Percentiles rank a stretch among this genome's conserved stretches.
Conservation (phyloP, 2,329 filamentous ascomycete genomes). For the Ramichloridium luteum region DNA sequence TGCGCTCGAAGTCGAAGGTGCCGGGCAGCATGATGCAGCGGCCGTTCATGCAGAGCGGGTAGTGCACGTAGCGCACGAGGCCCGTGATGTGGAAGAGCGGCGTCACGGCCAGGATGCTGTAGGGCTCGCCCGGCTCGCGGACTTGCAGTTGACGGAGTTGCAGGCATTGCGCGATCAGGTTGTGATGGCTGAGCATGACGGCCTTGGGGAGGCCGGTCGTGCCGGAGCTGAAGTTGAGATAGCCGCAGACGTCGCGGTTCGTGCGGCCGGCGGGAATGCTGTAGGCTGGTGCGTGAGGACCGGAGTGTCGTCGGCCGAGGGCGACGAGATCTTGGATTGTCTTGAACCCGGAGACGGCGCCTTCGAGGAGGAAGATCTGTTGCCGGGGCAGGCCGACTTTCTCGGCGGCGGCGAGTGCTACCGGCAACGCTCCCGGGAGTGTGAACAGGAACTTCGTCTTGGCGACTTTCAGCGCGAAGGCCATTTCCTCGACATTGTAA, state of each 20-base stretch:
- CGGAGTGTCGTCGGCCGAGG: conserved; percentile 26
- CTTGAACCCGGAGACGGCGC: conserved; percentile 34
- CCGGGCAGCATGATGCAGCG: conserved; percentile 51
- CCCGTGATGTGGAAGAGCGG: conserved; percentile 52
- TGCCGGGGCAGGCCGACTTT: conserved; percentile 39
- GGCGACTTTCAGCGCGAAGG: conserved; percentile 46
- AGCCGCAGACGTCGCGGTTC: conserved; percentile 40
- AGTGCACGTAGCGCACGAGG: conserved; percentile 48
- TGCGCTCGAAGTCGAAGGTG: conserved; percentile 47
- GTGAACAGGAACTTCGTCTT: conserved; percentile 47
- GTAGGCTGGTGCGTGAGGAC: conserved; percentile 33
- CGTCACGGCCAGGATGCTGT: conserved; percentile 41
- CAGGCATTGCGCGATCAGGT: conserved; percentile 47
- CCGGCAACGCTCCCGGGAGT: conserved; percentile 38
- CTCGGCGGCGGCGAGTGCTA: conserved; percentile 41
- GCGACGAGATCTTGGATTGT: conserved; percentile 33
- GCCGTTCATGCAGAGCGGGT: conserved; percentile 49
- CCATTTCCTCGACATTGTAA: conserved; percentile 55
- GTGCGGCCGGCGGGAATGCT: conserved; percentile 38
- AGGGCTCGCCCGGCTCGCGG: conserved; percentile 36
- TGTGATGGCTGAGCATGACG: conserved; percentile 38
- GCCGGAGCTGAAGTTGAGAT: conserved; percentile 30
- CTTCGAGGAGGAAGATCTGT: conserved; percentile 44
- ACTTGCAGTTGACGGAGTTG: conserved; percentile 38
- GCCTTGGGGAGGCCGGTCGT: conserved; percentile 32